Percentiles rank a stretch among this genome's conserved stretches.
Evolutionary conservation across 441 rosid species (phyloP).

Genomic region (Rhodomyrtus psidioides): DNA sequence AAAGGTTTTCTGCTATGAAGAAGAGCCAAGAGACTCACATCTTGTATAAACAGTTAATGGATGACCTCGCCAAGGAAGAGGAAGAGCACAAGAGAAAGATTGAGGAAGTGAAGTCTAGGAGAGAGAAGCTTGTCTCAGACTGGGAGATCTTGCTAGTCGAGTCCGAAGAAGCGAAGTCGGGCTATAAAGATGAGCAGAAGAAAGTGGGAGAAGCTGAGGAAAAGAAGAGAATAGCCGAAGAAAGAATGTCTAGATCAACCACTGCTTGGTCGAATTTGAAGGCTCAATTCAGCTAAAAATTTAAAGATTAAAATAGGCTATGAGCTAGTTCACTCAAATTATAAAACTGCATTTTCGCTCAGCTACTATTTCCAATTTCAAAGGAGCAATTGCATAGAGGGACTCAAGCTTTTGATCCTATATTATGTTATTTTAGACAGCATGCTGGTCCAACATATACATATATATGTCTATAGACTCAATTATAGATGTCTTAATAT

Average conservation of each 20-base stretch:
- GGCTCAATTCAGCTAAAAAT: background rate
- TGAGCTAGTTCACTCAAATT: background rate
- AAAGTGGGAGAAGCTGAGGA: background rate
- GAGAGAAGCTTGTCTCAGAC: too few species aligned
- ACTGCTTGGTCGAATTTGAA: background rate
- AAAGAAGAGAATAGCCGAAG: background rate
- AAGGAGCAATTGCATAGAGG: background rate
- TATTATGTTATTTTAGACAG: background rate
- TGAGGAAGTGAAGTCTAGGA: too few species aligned
- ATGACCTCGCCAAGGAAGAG: too few species aligned
- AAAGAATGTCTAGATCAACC: background rate
- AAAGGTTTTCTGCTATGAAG: too few species aligned
- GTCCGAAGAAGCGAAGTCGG: background rate
- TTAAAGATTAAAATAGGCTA: background rate
- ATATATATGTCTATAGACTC: background rate
- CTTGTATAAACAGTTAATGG: too few species aligned
- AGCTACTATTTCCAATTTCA: background rate
- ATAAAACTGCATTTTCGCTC: background rate
- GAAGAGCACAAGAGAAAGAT: too few species aligned
- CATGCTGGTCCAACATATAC: background rate
- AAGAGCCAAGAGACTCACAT: too few species aligned
- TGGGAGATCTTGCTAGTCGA: background rate
- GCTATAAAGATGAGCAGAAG: background rate
- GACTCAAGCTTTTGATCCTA: background rate
- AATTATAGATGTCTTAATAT: background rate